Percentiles rank a stretch among this genome's conserved stretches.
Conservation (phyloP, 2,329 filamentous ascomycete species). For the Microthyrium microscopicum region DNA sequence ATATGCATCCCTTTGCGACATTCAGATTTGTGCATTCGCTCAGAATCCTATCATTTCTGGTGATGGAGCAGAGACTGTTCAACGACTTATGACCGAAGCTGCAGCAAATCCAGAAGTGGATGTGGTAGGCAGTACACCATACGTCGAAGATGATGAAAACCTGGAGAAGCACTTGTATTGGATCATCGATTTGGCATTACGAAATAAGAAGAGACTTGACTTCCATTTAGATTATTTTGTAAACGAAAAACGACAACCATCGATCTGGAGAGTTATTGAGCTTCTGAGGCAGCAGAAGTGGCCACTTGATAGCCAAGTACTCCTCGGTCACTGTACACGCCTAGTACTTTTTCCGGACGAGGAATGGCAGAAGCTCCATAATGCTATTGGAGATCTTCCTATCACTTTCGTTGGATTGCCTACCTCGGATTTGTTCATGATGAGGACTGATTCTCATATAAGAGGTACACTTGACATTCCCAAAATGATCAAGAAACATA, state of each 20-base stretch:
- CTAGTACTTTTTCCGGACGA: slow-evolving; percentile 37
- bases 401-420: slow-evolving; percentile 53
- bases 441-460: slow-evolving; percentile 30
- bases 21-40: slow-evolving; percentile 57
- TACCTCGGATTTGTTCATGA: slow-evolving; percentile 59
- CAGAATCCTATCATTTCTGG: slow-evolving; percentile 51
- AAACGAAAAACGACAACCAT: slow-evolving; percentile 29
- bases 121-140: slow-evolving; percentile 51
- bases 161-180: slow-evolving; percentile 45
- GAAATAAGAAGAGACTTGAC: slow-evolving; percentile 41
- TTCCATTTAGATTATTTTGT: slow-evolving; percentile 59
- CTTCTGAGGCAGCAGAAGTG: slow-evolving; percentile 34
- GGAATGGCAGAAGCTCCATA: slow-evolving; percentile 34
- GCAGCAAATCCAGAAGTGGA: slow-evolving; percentile 30
- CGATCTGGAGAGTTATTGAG: slow-evolving; percentile 38
- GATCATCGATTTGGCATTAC: slow-evolving; percentile 39
- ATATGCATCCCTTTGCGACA: slow-evolving; percentile 34
- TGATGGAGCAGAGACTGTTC: slow-evolving; percentile 34
- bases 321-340: slow-evolving; percentile 52
- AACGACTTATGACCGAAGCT: slow-evolving; percentile 31
- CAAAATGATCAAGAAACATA: slow-evolving; percentile 40
- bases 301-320: slow-evolving; percentile 22
- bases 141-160: slow-evolving; percentile 41
- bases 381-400: slow-evolving; percentile 35
- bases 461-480: slow-evolving; percentile 47